Evolutionary conservation across 192 early-diverging fungal genomes (phyloP), one percentile per base, ranked within the genome.

Genomic region (Radiomyces spectabilis): DNA sequence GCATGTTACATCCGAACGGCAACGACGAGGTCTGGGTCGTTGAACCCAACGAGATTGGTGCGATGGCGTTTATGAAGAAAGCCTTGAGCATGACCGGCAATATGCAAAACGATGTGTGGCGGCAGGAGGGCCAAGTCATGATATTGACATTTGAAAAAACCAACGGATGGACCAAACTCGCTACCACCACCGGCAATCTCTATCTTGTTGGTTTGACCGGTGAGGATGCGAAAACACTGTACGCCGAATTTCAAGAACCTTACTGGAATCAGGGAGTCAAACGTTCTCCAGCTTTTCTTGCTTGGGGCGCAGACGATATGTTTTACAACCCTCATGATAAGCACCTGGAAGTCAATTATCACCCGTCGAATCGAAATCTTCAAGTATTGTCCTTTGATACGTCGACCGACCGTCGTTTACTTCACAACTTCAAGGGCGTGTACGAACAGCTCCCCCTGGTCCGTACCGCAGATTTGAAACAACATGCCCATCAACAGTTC

Each of bases 11-110:
- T 21, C 26, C 51, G 2, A 12, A 41, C 1, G 51, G 40, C 3
- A 69, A 58, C 4, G 63, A 69, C 9, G 84, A 88, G 51, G 62
- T 86, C 2, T 86, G 86, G 86, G 65, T 89, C 39, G 59, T 82
- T 0, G 73, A 80, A 27, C 59, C 70, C 25, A 79, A 83, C 29
- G 29, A 53, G 8, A 25, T 66, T 4, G 85, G 85, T 7, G 74
- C 79, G 44, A 56, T 89, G 47, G 80, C 82, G 0, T 89, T 89
- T 53, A 63, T 74, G 8, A 69, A 76, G 16, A 44, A 57, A 1
- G 45, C 51, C 22, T 10, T 86, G 21, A 40, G 51, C 4, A 41
- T 82, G 3, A 58, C 30, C 12, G 72, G 74, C 38, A 47, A 51
- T 7, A 48, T 78, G 47, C 55, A 61, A 24, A 41, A 64, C 35